phyloP scores from a whole-genome alignment of 805 yeast genomes.

The Candida orba region DNA sequence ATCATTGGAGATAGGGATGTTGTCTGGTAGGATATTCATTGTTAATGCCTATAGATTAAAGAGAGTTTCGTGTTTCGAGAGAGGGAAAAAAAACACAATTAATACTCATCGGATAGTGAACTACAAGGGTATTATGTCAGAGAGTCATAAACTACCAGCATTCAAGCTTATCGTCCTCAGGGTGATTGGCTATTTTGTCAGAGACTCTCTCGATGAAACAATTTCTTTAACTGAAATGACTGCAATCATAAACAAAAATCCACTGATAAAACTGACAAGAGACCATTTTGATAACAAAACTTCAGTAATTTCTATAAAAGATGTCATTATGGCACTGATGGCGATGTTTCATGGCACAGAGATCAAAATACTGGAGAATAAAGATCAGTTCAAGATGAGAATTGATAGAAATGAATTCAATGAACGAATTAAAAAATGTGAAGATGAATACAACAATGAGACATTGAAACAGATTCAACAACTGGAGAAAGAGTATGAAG shows the following conservation, averaged over 20 bases:
- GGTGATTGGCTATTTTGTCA: slow-evolving; percentile 21
- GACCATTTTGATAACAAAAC: slow-evolving; percentile 5
- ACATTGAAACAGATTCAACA: background rate
- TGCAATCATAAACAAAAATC: slow-evolving; percentile 16
- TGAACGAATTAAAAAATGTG: slow-evolving; percentile 7
- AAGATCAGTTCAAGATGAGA: slow-evolving; percentile 20
- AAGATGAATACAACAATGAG: slow-evolving; percentile 5
- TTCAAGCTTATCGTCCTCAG: slow-evolving; percentile 21
- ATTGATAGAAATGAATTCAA: slow-evolving; percentile 16
- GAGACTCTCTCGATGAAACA: slow-evolving; percentile 17
- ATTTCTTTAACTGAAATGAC: slow-evolving; percentile 19
- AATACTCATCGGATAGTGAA: background rate
- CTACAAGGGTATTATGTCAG: background rate
- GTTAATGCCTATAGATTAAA: too few relatives aligned
- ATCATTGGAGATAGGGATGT: background rate
- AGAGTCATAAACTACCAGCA: slow-evolving; percentile 8
- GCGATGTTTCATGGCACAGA: slow-evolving; percentile 17
- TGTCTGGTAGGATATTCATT: background rate
- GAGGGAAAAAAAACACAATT: background rate
- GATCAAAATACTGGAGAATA: slow-evolving; percentile 19
- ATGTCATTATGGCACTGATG: slow-evolving; percentile 22
- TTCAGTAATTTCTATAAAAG: slow-evolving; percentile 12
- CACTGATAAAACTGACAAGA: slow-evolving; percentile 10
- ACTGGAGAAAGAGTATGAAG: background rate
- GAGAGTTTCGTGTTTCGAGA: background rate